phyloP scores from a whole-genome alignment of 2,329 filamentous ascomycete species.

The Parasarocladium wereldwijsianum region DNA sequence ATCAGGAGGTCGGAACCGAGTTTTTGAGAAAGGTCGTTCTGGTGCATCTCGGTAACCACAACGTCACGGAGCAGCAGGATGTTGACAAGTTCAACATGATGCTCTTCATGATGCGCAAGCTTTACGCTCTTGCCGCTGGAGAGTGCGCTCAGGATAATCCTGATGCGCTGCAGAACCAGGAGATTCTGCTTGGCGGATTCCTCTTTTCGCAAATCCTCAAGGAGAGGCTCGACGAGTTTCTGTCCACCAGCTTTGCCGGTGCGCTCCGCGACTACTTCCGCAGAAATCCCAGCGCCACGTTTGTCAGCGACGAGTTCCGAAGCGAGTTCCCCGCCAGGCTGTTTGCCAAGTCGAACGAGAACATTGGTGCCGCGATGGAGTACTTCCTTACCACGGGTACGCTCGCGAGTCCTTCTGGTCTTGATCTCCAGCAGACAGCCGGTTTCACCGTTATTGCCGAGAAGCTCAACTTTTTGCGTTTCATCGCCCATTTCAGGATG shows the following conservation, averaged over 20 bases:
- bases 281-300: slow-evolving; percentile 47
- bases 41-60: slow-evolving; percentile 75
- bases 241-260: slow-evolving; percentile 38
- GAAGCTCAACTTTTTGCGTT: slow-evolving; percentile 97
- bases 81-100: slow-evolving; percentile 88
- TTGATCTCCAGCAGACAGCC: slow-evolving; percentile 87
- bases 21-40: slow-evolving; percentile 83
- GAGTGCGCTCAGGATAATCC: slow-evolving; percentile 92
- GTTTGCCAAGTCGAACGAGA: slow-evolving; percentile 71
- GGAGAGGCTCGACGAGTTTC: slow-evolving; percentile 81
- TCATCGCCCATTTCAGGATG: slow-evolving; percentile 98
- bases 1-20: slow-evolving; percentile 82
- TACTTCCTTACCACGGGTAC: slow-evolving; percentile 97
- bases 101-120: slow-evolving; percentile 89
- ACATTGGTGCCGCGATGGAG: slow-evolving; percentile 72
- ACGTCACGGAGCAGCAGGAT: slow-evolving; percentile 74
- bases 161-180: slow-evolving; percentile 91
- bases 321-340: slow-evolving; percentile 69
- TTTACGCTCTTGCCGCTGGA: slow-evolving; percentile 83
- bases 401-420: slow-evolving; percentile 73
- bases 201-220: slow-evolving; percentile 93
- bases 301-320: slow-evolving; percentile 62
- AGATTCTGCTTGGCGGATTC: slow-evolving; percentile 84
- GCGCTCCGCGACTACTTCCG: slow-evolving; percentile 43
- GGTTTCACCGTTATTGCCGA: slow-evolving; percentile 95